Base-by-base conservation (phyloP, 768 basidiomycete genomes). In the Boletus rubroflammeus region DNA sequence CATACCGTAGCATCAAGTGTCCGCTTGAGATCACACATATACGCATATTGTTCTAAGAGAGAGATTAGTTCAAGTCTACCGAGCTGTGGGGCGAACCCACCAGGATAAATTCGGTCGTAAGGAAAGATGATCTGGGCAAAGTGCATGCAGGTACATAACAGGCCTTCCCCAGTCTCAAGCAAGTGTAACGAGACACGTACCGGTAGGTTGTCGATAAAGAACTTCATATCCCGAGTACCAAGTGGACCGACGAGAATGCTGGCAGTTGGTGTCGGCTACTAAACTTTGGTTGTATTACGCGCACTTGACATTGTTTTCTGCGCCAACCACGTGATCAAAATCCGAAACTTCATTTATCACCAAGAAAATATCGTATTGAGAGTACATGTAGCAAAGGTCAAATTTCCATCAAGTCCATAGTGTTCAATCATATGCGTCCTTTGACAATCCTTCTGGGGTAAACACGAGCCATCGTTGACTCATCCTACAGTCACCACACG, bases 21-120 rank as follows among this genome's bases (percentile, higher is more conserved):
- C 62, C 92, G 79, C 73, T 99, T 99, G 59, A 99, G 80, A 73
- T 99, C 97, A 73, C 93, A 93, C 94, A 99, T 98, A 69, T 99
- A 99, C 38, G 91, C 86, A 85, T 95, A 98, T 85, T 98, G 97
- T 67, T 98, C 97, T 93, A 65, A 32, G 38, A 26, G 49, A 36
- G 41, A 36, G 36, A 50, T 64, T 32, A 62, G 46, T 47, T 36
- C 41, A 38, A 47, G 35, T 23, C 51, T n/a, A 34, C 32, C 35
- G 23, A 40, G 19, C 38, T 31, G 25, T 13, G 50, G 7, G 56
- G 25, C 17, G 25, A 58, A 67, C 80, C 57, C 59, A 90, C 94
- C 94, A 68, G 94, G 94, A 72, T 97, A 98, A 66, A 98, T 93
- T 67, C 91, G 84, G 78, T 93, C 90, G 68, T 93, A 93, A 72